Evolutionary conservation across 2,329 filamentous ascomycete genomes (phyloP).

Genomic region (Calonectria naviculata): DNA sequence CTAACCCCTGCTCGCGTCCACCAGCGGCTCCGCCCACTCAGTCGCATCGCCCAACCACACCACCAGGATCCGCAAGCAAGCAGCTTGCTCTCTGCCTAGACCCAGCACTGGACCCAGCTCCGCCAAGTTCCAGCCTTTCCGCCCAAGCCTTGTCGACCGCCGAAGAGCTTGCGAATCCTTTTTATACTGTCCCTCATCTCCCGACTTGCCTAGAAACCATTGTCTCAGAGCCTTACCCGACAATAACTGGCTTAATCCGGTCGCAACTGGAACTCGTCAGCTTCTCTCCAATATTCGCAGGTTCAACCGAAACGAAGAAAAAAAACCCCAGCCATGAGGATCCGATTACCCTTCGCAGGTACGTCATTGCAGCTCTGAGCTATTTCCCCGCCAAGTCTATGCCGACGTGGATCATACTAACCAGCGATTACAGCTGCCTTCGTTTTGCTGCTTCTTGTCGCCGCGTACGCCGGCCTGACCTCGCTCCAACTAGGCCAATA

Average conservation of each 20-base stretch:
- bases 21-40: conserved; percentile 15
- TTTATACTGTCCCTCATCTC: neutral
- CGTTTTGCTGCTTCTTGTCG: conserved; percentile 75
- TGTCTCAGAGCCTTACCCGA: conserved; percentile 4
- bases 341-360: conserved; percentile 92
- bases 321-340: conserved; percentile 70
- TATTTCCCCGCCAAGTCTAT: neutral
- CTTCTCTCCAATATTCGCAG: neutral
- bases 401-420: neutral
- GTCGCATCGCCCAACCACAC: conserved; percentile 20
- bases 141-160: conserved; percentile 7
- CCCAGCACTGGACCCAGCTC: conserved; percentile 18
- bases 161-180: conserved; percentile 8
- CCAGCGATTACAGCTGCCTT: conserved; percentile 67
- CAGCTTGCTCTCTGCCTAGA: conserved; percentile 17
- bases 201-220: neutral
- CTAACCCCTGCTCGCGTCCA: conserved; percentile 23
- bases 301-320: conserved; percentile 10
- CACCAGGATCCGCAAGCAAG: conserved; percentile 13
- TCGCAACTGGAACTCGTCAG: neutral
- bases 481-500: conserved; percentile 64
- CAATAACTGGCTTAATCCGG: neutral
- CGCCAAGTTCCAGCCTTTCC: conserved; percentile 13
- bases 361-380: conserved; percentile 45
- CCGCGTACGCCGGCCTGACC: conserved; percentile 84